phyloP scores from a whole-genome alignment of 2,329 filamentous ascomycete genomes.

The Aspergillus ibericus region DNA sequence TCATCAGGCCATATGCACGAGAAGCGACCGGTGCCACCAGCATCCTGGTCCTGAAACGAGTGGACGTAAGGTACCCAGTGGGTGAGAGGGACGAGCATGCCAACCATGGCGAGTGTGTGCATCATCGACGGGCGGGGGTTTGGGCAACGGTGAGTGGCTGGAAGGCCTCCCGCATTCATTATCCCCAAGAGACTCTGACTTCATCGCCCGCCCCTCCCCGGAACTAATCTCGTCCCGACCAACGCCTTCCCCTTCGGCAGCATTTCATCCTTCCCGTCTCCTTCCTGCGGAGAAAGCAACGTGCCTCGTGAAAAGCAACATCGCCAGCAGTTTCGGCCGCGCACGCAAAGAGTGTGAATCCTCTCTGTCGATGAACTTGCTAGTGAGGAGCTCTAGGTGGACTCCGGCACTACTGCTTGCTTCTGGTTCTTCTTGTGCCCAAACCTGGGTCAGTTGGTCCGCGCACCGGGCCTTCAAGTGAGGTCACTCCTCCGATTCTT shows the following conservation, averaged over 20 bases:
- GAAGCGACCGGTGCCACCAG: background rate
- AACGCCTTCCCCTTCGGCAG: background rate
- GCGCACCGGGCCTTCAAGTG: conserved; percentile 20
- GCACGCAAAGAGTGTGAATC: conserved; percentile 1
- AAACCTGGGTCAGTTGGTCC: conserved; percentile 20
- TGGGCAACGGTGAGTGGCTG: background rate
- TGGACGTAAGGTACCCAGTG: background rate
- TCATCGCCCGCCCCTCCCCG: background rate
- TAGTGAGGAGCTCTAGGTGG: conserved; percentile 28
- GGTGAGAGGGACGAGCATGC: background rate
- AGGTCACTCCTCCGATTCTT: conserved; percentile 15
- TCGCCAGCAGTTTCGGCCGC: background rate
- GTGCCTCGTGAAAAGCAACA: background rate
- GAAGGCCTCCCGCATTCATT: background rate
- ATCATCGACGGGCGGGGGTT: background rate
- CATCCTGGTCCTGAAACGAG: background rate
- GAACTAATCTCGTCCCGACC: background rate
- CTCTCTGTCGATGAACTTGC: conserved; percentile 25
- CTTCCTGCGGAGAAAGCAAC: background rate
- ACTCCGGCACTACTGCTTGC: conserved; percentile 2
- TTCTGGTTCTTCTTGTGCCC: conserved; percentile 11
- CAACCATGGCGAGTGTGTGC: background rate
- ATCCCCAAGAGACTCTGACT: background rate
- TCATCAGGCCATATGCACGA: background rate
- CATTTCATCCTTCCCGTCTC: background rate